Percentiles rank a stretch among this genome's conserved stretches.
Evolutionary conservation across 805 yeast species (phyloP).

Genomic region (Starmerella kuoi): DNA sequence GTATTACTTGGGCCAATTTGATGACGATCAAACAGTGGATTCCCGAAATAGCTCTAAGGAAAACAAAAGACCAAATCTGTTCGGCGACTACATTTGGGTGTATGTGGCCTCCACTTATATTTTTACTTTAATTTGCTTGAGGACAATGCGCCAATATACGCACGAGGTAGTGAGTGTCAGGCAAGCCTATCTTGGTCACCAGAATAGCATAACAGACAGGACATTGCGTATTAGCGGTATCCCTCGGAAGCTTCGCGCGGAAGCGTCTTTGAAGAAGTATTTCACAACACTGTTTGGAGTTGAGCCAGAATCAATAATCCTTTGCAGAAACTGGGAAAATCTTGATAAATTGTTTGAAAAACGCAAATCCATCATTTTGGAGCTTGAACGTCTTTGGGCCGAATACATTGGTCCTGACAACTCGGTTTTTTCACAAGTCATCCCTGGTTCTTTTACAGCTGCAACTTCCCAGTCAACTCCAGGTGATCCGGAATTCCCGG

Average conservation of each 20-base stretch:
- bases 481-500: background rate
- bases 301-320: constrained; percentile 58
- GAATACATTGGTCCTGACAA: constrained; percentile 39
- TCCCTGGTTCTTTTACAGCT: background rate
- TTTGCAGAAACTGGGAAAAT: constrained; percentile 78
- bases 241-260: constrained; percentile 68
- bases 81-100: constrained; percentile 52
- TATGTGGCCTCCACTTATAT: constrained; percentile 78
- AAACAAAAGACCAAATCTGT: constrained; percentile 9
- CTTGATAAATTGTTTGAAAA: constrained; percentile 54
- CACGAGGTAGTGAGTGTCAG: constrained; percentile 61
- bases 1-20: constrained; percentile 70
- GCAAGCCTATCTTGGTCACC: constrained; percentile 71
- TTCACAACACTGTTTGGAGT: constrained; percentile 73
- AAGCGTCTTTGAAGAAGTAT: constrained; percentile 55
- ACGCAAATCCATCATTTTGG: constrained; percentile 41
- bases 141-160: constrained; percentile 45
- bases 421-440: constrained; percentile 21
- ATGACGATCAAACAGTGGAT: constrained; percentile 31
- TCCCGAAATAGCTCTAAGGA: constrained; percentile 1
- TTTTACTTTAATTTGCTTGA: constrained; percentile 50
- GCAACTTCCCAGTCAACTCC: background rate
- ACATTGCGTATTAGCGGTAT: constrained; percentile 82
- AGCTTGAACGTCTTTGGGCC: constrained; percentile 63
- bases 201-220: constrained; percentile 80